Evolutionary conservation across 2,329 filamentous ascomycete genomes (phyloP).

Genomic region (Fusarium duplospermum): DNA sequence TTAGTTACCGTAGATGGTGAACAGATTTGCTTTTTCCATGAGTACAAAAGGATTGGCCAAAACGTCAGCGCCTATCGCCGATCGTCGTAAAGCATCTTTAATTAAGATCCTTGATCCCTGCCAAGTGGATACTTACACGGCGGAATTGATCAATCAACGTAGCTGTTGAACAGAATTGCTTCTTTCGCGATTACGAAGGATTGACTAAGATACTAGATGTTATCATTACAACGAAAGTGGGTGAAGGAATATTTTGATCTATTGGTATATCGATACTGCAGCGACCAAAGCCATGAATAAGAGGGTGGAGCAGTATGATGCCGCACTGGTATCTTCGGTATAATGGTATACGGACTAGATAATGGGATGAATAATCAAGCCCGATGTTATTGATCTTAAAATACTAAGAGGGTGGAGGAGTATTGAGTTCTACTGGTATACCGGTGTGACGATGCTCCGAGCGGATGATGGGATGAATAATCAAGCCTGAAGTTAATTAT

Average conservation of each 20-base stretch:
- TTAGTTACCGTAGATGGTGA: constrained; percentile 1
- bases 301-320: constrained; percentile 3
- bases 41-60: neutral
- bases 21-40: neutral
- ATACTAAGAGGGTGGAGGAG: neutral
- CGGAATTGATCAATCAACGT: neutral
- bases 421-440: neutral
- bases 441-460: neutral
- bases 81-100: neutral
- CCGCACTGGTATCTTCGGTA: neutral
- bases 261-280: constrained; percentile 10
- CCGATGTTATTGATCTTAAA: neutral
- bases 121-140: neutral
- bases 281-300: neutral
- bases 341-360: neutral
- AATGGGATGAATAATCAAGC: neutral
- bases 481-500: neutral
- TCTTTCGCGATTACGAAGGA: neutral
- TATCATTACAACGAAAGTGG: constrained; percentile 10
- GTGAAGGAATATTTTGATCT: constrained; percentile 11
- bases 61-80: neutral
- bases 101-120: neutral
- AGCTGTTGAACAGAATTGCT: neutral
- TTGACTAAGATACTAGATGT: constrained; percentile 4
- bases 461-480: neutral